A percentile compares a stretch with the other conserved stretches of the same genome.
Evolutionary conservation across 2,329 filamentous ascomycete species (phyloP).

Genomic region (Trichoderma afroharzianum): DNA sequence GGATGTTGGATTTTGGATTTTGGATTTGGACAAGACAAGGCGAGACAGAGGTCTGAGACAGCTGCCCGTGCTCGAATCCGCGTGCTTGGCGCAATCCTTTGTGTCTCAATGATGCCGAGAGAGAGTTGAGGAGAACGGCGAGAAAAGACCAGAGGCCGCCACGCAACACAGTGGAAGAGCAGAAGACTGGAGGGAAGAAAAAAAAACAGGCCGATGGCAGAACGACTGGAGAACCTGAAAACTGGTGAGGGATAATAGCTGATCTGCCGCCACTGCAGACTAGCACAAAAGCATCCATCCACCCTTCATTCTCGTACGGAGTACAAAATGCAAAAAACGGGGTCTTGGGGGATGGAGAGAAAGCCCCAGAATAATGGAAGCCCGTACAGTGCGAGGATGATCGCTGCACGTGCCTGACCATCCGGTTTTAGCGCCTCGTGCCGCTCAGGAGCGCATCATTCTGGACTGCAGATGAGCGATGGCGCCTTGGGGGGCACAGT

Average conservation of each 20-base stretch:
- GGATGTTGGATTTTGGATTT: background rate
- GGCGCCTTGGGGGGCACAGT: background rate
- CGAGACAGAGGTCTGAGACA: background rate
- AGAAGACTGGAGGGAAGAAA: background rate
- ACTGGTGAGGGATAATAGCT: slow-evolving; percentile 11
- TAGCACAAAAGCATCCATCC: slow-evolving; percentile 12
- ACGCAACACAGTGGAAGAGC: background rate
- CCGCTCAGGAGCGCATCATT: background rate
- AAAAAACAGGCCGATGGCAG: background rate
- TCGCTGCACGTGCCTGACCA: background rate
- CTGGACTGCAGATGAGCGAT: background rate
- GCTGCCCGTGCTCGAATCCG: background rate
- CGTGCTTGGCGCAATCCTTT: background rate
- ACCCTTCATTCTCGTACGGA: background rate
- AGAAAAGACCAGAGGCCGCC: background rate
- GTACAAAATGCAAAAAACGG: background rate
- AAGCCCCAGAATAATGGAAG: background rate
- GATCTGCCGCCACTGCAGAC: slow-evolving; percentile 15
- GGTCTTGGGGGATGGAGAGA: background rate
- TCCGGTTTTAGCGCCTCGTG: background rate
- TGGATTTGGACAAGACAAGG: background rate
- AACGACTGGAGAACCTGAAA: background rate
- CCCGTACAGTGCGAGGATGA: background rate
- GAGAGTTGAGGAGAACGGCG: background rate
- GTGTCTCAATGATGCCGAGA: background rate